phyloP scores from a whole-genome alignment of 2,329 filamentous ascomycete species.

The Emergomyces orientalis region DNA sequence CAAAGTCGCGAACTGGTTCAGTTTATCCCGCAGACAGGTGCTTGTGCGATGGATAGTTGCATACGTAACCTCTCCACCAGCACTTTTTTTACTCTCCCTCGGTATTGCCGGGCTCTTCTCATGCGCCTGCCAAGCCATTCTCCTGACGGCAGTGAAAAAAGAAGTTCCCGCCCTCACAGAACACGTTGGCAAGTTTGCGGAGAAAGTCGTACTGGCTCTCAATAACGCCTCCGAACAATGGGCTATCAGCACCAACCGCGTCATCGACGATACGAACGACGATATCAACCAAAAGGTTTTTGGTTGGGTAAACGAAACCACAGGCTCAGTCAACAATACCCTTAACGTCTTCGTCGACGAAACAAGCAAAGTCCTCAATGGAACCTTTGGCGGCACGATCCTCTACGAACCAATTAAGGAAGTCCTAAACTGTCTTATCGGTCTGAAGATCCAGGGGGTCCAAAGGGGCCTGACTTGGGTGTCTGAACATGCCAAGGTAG shows the following conservation, averaged over 20 bases:
- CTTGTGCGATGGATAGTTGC: conserved; percentile 74
- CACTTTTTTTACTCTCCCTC: conserved; percentile 76
- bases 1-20: conserved; percentile 56
- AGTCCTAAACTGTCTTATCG: conserved; percentile 77
- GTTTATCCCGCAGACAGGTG: conserved; percentile 55
- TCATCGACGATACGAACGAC: conserved; percentile 53
- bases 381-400: conserved; percentile 71
- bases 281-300: conserved; percentile 79
- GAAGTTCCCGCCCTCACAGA: conserved; percentile 65
- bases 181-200: conserved; percentile 70
- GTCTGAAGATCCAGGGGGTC: conserved; percentile 73
- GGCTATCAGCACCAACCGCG: conserved; percentile 66
- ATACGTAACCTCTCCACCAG: conserved; percentile 75
- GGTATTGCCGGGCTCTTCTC: conserved; percentile 73
- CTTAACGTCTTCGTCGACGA: conserved; percentile 71
- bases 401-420: conserved; percentile 69
- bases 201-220: conserved; percentile 63
- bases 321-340: conserved; percentile 72
- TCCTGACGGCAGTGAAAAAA: conserved; percentile 64
- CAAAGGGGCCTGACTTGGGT: conserved; percentile 92
- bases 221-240: conserved; percentile 65
- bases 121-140: conserved; percentile 70
- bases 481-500: conserved; percentile 71
- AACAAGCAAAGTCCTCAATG: conserved; percentile 64
- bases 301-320: conserved; percentile 78